These are phyloP conservation scores for Trichosporon coremiiforme DNA, from an alignment of 1,284 basidiomycete species.

Conservation along the genomic window DNA sequence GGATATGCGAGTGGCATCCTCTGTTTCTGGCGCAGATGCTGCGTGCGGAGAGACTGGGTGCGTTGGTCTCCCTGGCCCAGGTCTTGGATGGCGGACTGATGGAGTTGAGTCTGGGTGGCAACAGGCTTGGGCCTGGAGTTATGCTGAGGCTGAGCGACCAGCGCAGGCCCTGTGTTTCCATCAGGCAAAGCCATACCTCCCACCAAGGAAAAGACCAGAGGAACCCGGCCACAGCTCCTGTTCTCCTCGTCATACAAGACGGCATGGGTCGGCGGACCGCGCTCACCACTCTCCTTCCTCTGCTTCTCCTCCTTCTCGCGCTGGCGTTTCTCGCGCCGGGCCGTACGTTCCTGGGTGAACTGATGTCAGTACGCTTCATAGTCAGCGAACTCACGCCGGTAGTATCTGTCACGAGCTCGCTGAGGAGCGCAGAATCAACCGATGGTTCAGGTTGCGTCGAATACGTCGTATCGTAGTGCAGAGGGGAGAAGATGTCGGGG, in stretches of 20 bases:
- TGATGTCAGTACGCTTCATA: no score
- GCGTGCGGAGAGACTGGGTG: background rate
- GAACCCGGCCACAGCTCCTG: background rate
- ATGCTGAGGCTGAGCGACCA: background rate
- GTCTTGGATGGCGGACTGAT: background rate
- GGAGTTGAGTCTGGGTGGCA: background rate
- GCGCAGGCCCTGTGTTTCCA: background rate
- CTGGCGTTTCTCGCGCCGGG: background rate
- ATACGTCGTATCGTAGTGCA: background rate
- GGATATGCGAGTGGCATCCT: background rate
- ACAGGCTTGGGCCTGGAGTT: no score
- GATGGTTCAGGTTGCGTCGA: background rate
- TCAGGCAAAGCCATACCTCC: background rate
- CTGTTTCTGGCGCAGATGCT: background rate
- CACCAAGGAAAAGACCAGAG: background rate
- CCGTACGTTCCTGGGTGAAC: background rate
- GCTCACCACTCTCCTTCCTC: background rate
- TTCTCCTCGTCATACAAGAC: background rate
- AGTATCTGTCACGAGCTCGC: background rate
- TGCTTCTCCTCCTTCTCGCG: background rate
- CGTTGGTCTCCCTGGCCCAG: no score
- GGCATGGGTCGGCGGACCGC: background rate
- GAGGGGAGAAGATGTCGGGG: background rate
- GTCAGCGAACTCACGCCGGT: background rate
- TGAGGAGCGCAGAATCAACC: background rate